phyloP scores from a whole-genome alignment of 768 basidiomycete genomes.

The Daedaleopsis nitida region DNA sequence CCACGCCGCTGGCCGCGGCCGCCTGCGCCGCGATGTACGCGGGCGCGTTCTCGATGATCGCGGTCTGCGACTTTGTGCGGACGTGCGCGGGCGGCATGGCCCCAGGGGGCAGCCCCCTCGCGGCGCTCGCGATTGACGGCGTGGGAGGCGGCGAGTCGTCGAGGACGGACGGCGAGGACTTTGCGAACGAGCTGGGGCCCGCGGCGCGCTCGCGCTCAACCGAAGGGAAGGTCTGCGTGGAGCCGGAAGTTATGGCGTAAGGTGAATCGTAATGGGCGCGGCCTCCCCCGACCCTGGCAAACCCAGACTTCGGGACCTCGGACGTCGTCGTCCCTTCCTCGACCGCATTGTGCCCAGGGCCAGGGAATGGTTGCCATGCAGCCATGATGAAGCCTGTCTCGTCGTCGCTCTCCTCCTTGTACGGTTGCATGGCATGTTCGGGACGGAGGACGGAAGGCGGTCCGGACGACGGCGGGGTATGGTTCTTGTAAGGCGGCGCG shows the following conservation, averaged over 20 bases:
- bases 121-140: conserved; percentile 49
- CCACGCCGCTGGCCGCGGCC: conserved; percentile 19
- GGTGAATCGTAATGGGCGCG: conserved; percentile 84
- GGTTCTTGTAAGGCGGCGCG: conserved; percentile 25
- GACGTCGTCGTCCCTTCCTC: conserved; percentile 37
- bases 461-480: conserved; percentile 47
- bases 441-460: conserved; percentile 76
- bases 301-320: conserved; percentile 53
- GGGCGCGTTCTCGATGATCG: conserved; percentile 63
- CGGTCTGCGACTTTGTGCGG: conserved; percentile 81
- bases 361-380: conserved; percentile 83
- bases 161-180: conserved; percentile 14
- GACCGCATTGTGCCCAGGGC: conserved; percentile 50
- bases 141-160: conserved; percentile 54
- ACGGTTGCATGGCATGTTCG: conserved; percentile 76
- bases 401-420: conserved; percentile 78
- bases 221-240: conserved; percentile 70
- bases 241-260: conserved; percentile 70
- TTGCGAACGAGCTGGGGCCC: conserved; percentile 19
- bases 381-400: conserved; percentile 89
- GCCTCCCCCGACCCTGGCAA: conserved; percentile 87
- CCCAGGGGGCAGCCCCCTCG: conserved; percentile 52
- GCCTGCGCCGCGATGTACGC: conserved; percentile 3
- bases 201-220: conserved; percentile 41
- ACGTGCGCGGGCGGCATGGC: conserved; percentile 68